Base-by-base conservation (phyloP, 768 basidiomycete genomes). In the Gloeophyllum trabeum region DNA sequence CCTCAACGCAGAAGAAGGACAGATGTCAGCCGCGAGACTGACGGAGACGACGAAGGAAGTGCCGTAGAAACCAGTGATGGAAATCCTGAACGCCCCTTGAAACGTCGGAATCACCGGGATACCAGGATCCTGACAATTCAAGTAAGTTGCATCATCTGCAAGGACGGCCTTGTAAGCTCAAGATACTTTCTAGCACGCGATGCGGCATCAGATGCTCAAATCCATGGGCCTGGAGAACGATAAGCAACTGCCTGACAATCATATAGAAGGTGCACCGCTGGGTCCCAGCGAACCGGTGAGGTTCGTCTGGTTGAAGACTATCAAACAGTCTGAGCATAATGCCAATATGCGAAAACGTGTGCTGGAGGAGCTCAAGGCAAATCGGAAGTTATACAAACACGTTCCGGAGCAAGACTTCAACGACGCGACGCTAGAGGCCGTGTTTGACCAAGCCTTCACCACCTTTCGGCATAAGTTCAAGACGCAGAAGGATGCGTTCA, bases 221-320 rank as follows among this genome's bases (percentile, higher is more conserved):
- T 56, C 70, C 40, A 81, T 87, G 77, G 60, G 65, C 16, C 44
- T 81, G 4, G 63, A 69, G 5, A 66, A 56, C 26, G 79, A 76
- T 49, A 73, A 75, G 45, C 54, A 69, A 1, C 61, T 86, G 5
- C 84, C 84, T 1, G 73, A 74, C 43, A 75, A 71, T 41, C 74
- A 82, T 50, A 49, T 51, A 6, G 82, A 86, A 51, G 78, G 74
- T 13, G 61, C 56, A 7, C 51, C 59, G 3, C 50, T 77, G 1
- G 62, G 59, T 2, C 51, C 63, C 7, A 54, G 65, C 18, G 70
- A 77, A n/a, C 72, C 81, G 1, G 65, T 86, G 12, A 77, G 83
- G 16, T 86, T 86, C 48, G 77, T 84, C 3, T 87, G 84, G 84
- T 76, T 80, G 46, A 83, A 82, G 55, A 87, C 84, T 2, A 65